These are phyloP conservation scores for Colletotrichum graminicola DNA, from an alignment of 2,329 filamentous ascomycete species.

Conservation along the genomic window DNA sequence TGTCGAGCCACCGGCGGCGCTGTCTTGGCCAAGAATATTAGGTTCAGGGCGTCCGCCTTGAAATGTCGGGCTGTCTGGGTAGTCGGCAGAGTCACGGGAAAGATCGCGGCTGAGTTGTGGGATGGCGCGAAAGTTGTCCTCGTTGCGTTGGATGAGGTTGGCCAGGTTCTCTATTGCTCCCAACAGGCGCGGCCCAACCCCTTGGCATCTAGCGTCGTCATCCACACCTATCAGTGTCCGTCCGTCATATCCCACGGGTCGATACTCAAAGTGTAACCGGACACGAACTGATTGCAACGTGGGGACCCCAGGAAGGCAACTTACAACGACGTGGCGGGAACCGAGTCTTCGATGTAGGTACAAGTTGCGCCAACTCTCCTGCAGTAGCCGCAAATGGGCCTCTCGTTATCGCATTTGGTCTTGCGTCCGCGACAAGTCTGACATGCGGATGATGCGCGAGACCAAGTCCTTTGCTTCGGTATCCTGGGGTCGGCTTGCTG, in stretches of 20 bases:
- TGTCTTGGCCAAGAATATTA: constrained; percentile 12
- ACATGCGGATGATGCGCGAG: constrained; percentile 48
- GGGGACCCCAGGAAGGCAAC: not conserved
- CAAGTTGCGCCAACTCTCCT: constrained; percentile 50
- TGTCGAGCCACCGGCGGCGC: not conserved
- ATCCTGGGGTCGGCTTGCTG: constrained; percentile 34
- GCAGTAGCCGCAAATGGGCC: constrained; percentile 54
- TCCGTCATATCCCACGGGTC: not conserved
- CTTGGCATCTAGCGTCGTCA: constrained; percentile 27
- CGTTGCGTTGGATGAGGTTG: constrained; percentile 40
- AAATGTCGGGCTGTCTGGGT: constrained; percentile 33
- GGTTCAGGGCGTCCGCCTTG: constrained; percentile 15
- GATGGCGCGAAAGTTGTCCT: constrained; percentile 39
- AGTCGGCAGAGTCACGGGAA: constrained; percentile 36
- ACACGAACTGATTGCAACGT: not conserved
- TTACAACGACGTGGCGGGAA: constrained; percentile 36
- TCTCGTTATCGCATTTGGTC: constrained; percentile 55
- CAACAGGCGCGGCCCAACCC: constrained; percentile 33
- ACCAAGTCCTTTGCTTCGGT: constrained; percentile 37
- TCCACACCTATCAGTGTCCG: constrained; percentile 18
- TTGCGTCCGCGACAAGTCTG: constrained; percentile 53
- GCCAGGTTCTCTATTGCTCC: constrained; percentile 39
- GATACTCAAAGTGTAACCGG: not conserved
- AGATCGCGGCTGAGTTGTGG: constrained; percentile 38
- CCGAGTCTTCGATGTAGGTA: constrained; percentile 46